These are phyloP conservation scores for Termitomyces sp. DNA, from an alignment of 768 basidiomycete species.

Conservation along the genomic window DNA sequence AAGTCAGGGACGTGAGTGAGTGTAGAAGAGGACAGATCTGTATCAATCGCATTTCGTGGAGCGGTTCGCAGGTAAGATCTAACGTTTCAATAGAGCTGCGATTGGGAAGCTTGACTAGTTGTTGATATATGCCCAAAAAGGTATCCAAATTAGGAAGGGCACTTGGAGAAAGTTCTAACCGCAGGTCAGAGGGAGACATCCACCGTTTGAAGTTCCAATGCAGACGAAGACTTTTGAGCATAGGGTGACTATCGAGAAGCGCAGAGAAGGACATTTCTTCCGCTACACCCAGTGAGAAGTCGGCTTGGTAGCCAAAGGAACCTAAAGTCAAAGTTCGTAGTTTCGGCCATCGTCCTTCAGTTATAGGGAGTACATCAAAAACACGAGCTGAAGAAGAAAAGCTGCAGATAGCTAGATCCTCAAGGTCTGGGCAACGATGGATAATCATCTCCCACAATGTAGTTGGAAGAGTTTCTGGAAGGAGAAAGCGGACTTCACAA, in stretches of 20 bases:
- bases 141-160: slow-evolving; percentile 31
- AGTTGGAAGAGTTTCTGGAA: slow-evolving; percentile 31
- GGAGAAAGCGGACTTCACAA: slow-evolving; percentile 29
- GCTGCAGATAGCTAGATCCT: slow-evolving; percentile 43
- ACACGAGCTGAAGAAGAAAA: slow-evolving; percentile 42
- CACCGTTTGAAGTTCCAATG: slow-evolving; percentile 47
- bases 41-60: slow-evolving; percentile 29
- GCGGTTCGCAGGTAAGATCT: slow-evolving; percentile 44
- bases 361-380: slow-evolving; percentile 35
- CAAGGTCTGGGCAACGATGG: slow-evolving; percentile 38
- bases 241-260: slow-evolving; percentile 33
- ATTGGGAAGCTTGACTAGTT: slow-evolving; percentile 33
- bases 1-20: slow-evolving; percentile 30
- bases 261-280: slow-evolving; percentile 22
- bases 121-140: slow-evolving; percentile 43
- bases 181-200: slow-evolving; percentile 37
- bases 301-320: slow-evolving; percentile 42
- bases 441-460: slow-evolving; percentile 45
- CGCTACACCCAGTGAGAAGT: slow-evolving; percentile 33
- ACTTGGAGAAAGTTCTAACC: slow-evolving; percentile 22
- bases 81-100: slow-evolving; percentile 30
- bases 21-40: slow-evolving; percentile 28
- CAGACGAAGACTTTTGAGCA: slow-evolving; percentile 36
- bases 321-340: slow-evolving; percentile 41
- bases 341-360: slow-evolving; percentile 32